A percentile compares a stretch with the other conserved stretches of the same genome.
phyloP scores from a whole-genome alignment of 257 asterid species.

The Fraxinus americana region DNA sequence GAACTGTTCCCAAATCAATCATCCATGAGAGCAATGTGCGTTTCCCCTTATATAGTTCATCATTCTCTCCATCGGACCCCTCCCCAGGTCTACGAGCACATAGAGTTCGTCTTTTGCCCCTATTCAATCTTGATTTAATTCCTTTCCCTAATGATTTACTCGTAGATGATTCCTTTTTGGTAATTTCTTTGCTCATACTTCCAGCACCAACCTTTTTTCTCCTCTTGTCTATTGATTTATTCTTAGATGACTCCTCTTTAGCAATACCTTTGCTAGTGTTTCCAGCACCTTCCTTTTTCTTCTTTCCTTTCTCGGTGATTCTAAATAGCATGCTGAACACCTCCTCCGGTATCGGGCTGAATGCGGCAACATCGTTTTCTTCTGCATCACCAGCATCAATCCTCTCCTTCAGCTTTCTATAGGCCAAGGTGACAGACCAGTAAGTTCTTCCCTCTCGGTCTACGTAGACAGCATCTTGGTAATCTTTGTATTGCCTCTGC shows the following conservation, averaged over 20 bases:
- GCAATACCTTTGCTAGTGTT: conserved; percentile 36
- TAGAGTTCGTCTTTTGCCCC: conserved; percentile 45
- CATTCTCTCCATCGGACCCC: conserved; percentile 41
- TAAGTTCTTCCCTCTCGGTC: conserved; percentile 59
- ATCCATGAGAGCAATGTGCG: conserved; percentile 82
- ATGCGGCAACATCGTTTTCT: conserved; percentile 49
- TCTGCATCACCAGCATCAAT: conserved; percentile 66
- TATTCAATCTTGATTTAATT: conserved; percentile 32
- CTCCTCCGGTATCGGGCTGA: conserved; percentile 70
- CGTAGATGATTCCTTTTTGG: conserved; percentile 36
- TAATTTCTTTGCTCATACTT: conserved; percentile 29
- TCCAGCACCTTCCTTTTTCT: conserved; percentile 31
- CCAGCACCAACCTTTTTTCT: background rate
- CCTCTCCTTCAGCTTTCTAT: conserved; percentile 61
- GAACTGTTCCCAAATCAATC: conserved; percentile 73
- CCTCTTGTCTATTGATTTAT: conserved; percentile 33
- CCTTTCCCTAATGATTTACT: conserved; percentile 34
- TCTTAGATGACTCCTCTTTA: conserved; percentile 37
- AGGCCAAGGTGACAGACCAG: conserved; percentile 94
- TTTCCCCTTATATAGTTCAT: conserved; percentile 55
- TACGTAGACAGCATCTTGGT: conserved; percentile 81
- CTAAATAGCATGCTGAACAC: conserved; percentile 61
- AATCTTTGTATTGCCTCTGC: conserved; percentile 58
- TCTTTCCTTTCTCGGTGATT: conserved; percentile 31
- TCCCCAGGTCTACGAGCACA: conserved; percentile 69